These are phyloP conservation scores for Blastomyces parvus DNA, from an alignment of 2,329 filamentous ascomycete genomes.

Conservation along the genomic window DNA sequence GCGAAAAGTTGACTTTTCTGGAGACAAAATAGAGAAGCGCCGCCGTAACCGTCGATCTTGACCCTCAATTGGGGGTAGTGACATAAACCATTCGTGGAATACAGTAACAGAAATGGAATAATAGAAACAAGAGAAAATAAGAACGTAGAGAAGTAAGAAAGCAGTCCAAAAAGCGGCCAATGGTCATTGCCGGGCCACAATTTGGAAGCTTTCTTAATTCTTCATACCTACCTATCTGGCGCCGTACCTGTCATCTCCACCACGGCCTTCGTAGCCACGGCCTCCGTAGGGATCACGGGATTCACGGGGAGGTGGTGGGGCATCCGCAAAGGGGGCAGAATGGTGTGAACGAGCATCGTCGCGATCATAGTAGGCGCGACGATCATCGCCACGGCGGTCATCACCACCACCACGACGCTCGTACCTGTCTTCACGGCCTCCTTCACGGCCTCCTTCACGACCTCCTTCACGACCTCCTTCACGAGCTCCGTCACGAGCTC, in stretches of 20 bases:
- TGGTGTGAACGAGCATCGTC: slow-evolving; percentile 40
- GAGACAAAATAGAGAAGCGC: slow-evolving; percentile 30
- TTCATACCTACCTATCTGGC: slow-evolving; percentile 31
- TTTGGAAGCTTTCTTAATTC: slow-evolving; percentile 15
- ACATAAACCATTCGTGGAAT: slow-evolving; percentile 31
- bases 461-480: slow-evolving; percentile 40
- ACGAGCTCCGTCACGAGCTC: slow-evolving; percentile 31
- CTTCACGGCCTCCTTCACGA: slow-evolving; percentile 32
- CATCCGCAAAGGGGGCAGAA: slow-evolving; percentile 33
- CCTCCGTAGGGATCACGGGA: slow-evolving; percentile 26
- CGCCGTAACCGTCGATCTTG: slow-evolving; percentile 29
- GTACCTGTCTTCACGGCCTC: slow-evolving; percentile 25
- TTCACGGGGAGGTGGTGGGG: slow-evolving; percentile 30
- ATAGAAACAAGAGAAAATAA: slow-evolving; percentile 19
- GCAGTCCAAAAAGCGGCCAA: background rate
- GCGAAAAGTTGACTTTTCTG: slow-evolving; percentile 28
- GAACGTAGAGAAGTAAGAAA: slow-evolving; percentile 14
- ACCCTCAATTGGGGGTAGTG: slow-evolving; percentile 23
- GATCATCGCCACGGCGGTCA: slow-evolving; percentile 38
- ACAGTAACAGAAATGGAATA: slow-evolving; percentile 21
- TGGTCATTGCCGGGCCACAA: slow-evolving; percentile 2
- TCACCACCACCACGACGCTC: slow-evolving; percentile 39
- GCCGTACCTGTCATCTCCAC: slow-evolving; percentile 32
- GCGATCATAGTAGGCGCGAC: slow-evolving; percentile 45
- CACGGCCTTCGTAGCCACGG: slow-evolving; percentile 33